Evolutionary conservation across 805 yeast species (phyloP).

Genomic region (Candida nanaspora): DNA sequence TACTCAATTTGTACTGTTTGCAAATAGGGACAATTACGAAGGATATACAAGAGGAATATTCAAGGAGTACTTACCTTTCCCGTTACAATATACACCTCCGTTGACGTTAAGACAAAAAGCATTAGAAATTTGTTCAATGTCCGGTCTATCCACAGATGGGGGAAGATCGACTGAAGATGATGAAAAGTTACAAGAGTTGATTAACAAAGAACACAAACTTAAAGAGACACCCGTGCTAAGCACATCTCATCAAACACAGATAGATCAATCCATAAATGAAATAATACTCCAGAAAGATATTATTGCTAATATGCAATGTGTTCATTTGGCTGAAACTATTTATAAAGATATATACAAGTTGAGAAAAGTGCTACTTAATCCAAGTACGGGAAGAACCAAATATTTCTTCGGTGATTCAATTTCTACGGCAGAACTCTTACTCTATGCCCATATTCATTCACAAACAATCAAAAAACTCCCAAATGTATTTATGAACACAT

Average conservation of each 20-base stretch:
- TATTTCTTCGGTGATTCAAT: slow-evolving; percentile 13
- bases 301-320: slow-evolving; percentile 23
- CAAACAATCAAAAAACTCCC: slow-evolving; percentile 29
- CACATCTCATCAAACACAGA: slow-evolving; percentile 18
- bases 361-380: background rate
- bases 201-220: slow-evolving; percentile 17
- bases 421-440: slow-evolving; percentile 29
- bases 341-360: slow-evolving; percentile 4
- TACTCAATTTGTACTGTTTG: slow-evolving; percentile 49
- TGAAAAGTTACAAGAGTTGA: slow-evolving; percentile 16
- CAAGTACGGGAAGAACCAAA: background rate
- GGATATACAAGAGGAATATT: slow-evolving; percentile 50
- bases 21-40: slow-evolving; percentile 54
- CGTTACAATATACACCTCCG: slow-evolving; percentile 69
- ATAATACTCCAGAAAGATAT: slow-evolving; percentile 20
- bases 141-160: slow-evolving; percentile 27
- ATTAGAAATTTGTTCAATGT: slow-evolving; percentile 19
- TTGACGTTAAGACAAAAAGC: slow-evolving; percentile 31
- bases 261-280: slow-evolving; percentile 14
- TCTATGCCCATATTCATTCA: slow-evolving; percentile 31
- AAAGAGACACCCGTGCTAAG: slow-evolving; percentile 22
- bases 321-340: slow-evolving; percentile 9
- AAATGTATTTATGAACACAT: slow-evolving; percentile 32
- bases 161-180: slow-evolving; percentile 20
- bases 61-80: slow-evolving; percentile 52